Conservation (phyloP, 1,284 basidiomycete species). For the Trametes polyzona region DNA sequence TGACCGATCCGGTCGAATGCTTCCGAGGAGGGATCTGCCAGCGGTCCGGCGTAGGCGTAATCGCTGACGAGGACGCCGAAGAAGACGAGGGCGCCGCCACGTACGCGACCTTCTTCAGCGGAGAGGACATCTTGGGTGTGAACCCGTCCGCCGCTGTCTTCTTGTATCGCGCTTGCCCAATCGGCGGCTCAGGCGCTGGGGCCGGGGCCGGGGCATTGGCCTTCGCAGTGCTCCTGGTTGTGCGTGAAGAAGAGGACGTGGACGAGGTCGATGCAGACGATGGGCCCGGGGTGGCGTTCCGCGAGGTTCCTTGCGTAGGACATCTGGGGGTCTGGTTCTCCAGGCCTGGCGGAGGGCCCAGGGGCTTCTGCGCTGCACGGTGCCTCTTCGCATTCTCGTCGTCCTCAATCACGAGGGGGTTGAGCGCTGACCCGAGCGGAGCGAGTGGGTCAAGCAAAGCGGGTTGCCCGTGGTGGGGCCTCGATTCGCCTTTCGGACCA, state of each 20-base stretch:
- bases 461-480: too few species aligned
- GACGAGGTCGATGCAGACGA: background rate
- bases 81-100: slow-evolving; percentile 3
- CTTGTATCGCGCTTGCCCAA: background rate
- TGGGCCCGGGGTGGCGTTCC: background rate
- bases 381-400: background rate
- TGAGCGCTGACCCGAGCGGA: background rate
- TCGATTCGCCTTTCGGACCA: slow-evolving; percentile 3
- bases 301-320: background rate
- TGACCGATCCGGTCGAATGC: slow-evolving; percentile 2
- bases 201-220: background rate
- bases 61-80: background rate
- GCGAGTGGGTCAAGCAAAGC: too few species aligned
- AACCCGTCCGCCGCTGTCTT: slow-evolving; percentile 11
- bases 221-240: background rate
- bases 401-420: slow-evolving; percentile 14
- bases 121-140: slow-evolving; percentile 13
- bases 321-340: background rate
- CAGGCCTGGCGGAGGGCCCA: background rate
- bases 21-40: slow-evolving; percentile 9
- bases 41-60: background rate
- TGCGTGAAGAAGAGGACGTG: background rate
- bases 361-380: background rate
- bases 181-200: background rate
- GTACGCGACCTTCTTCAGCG: slow-evolving; percentile 15